Percentiles rank a stretch among this genome's conserved stretches.
Conservation (phyloP, 441 rosid genomes). For the Pelargonium citronellum region DNA sequence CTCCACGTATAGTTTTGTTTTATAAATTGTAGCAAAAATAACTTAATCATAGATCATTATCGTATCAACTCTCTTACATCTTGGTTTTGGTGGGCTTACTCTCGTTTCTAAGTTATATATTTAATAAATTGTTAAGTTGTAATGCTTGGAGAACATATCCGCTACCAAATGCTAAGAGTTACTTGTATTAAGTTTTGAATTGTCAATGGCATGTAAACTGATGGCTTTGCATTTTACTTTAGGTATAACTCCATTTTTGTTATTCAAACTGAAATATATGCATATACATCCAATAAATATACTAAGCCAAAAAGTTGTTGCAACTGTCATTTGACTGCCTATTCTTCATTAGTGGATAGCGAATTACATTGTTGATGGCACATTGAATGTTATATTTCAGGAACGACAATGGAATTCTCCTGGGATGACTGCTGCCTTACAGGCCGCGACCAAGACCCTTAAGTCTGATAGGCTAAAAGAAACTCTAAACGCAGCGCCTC, state of each 20-base stretch:
- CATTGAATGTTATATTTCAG: constrained; percentile 41
- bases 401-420: constrained; percentile 82
- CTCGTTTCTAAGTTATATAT: background rate
- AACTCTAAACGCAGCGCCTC: constrained; percentile 60
- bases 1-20: constrained; percentile 7
- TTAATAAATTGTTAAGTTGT: background rate
- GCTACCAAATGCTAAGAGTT: background rate
- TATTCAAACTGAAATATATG: background rate
- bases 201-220: background rate
- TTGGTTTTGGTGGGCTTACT: background rate
- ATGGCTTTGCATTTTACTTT: background rate
- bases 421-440: constrained; percentile 62
- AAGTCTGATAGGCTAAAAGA: constrained; percentile 72
- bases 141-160: background rate
- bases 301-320: background rate
- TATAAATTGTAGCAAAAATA: background rate
- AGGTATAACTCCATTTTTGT: background rate
- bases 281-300: background rate
- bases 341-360: background rate
- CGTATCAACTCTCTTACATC: background rate
- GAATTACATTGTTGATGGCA: background rate
- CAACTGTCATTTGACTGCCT: background rate
- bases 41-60: background rate
- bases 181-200: background rate
- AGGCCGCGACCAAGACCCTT: constrained; percentile 60